Base-by-base conservation (phyloP, 805 yeast genomes). In the Metschnikowia lachancei region DNA sequence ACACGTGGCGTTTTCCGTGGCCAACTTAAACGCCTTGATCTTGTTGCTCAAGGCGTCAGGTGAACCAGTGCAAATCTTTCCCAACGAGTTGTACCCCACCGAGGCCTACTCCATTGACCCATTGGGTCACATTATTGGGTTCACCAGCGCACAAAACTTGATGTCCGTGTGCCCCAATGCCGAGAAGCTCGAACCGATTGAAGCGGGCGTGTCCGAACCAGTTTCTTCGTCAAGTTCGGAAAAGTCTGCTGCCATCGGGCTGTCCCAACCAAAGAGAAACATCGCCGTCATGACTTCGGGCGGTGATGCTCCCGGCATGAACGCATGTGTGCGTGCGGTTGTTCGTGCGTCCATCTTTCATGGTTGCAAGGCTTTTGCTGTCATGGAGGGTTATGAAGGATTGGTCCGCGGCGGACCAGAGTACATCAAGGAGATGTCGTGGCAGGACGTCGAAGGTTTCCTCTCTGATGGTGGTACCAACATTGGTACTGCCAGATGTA, bases 221-320 rank as follows among this genome's bases (percentile, higher is more conserved):
- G 34, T 53, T 43, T 46, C 54, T 10, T 41, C 47, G 16, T 36
- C 53, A 3, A 45, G 40, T 9, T 52, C 58, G 6, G 51, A 47
- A 31, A n/a, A 32, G 14, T 16, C 43, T 3, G 45, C 36, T 10
- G 19, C 26, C 11, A 16, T 12, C 22, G 32, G 5, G 4, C 41
- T 20, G 33, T 31, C 41, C 13, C 34, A 4, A 35, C 12, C 19
- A 7, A 41, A 36, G 67, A 76, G 65, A 72, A 82, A 64, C 53
- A 81, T 84, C 49, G 91, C 83, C 1, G 86, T 84, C 13, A 83
- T 84, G 88, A 84, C 90, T 0, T 82, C 88, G 1, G 91, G 91
- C 49, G 91, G 91, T 56, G 91, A 84, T 60, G 83, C 89, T 24
- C 91, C 86, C 8, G 91, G 91, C 53, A 84, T 84, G 91, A 82